Conservation (phyloP, 179 eudicot genomes). For the Beta macrorhiza region DNA sequence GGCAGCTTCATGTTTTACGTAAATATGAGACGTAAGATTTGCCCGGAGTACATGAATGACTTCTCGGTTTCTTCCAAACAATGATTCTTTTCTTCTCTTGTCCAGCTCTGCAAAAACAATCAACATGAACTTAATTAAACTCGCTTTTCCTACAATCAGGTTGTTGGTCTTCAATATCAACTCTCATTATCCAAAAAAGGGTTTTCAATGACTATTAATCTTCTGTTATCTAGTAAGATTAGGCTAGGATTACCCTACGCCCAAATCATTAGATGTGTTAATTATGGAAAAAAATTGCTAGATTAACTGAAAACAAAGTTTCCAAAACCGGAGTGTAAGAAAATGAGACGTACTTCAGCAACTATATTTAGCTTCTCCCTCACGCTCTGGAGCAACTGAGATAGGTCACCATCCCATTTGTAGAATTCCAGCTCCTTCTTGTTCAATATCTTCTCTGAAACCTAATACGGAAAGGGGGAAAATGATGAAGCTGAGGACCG, state of each 20-base stretch:
- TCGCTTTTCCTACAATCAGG: background rate
- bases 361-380: conserved; percentile 80
- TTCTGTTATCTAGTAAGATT: background rate
- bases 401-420: conserved; percentile 85
- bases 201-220: background rate
- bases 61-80: conserved; percentile 92
- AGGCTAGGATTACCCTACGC: background rate
- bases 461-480: conserved; percentile 37
- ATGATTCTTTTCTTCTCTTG: conserved; percentile 86
- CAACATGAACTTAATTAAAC: background rate
- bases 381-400: conserved; percentile 72
- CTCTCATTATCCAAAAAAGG: background rate
- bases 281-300: background rate
- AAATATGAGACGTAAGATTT: conserved; percentile 68
- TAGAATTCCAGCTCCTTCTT: conserved; percentile 78
- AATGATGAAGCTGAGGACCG: background rate
- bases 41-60: conserved; percentile 69
- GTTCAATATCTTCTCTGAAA: conserved; percentile 66
- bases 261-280: background rate
- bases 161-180: background rate
- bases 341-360: conserved; percentile 57
- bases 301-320: background rate
- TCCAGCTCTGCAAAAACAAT: conserved; percentile 59
- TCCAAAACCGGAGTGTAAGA: background rate
- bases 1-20: conserved; percentile 30